These are phyloP conservation scores for Monocercomonoides exilis DNA, from an alignment of 78 protist species.

Conservation along the genomic window DNA sequence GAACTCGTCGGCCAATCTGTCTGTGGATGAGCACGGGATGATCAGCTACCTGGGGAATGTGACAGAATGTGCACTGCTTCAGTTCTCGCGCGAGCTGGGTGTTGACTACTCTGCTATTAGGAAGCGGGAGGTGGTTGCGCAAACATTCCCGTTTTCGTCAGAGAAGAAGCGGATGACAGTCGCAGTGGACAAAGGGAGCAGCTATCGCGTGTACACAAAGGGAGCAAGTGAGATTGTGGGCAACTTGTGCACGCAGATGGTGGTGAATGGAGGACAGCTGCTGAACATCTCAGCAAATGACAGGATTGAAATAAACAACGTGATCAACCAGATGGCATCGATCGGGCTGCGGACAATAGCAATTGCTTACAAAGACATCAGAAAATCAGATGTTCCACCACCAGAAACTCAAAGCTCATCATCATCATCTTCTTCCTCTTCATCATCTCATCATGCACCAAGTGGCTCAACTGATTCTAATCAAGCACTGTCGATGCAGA, in stretches of 20 bases:
- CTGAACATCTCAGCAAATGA: background rate
- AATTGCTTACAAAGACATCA: background rate
- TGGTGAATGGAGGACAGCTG: background rate
- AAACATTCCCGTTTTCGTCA: background rate
- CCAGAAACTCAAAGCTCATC: too few species aligned
- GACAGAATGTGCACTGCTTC: constrained; percentile 17
- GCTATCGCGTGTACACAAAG: background rate
- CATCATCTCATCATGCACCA: too few species aligned
- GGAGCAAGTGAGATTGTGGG: background rate
- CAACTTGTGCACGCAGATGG: background rate
- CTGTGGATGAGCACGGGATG: background rate
- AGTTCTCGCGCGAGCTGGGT: background rate
- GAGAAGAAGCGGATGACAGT: constrained; percentile 9
- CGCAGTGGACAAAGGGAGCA: background rate
- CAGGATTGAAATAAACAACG: background rate
- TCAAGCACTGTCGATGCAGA: too few species aligned
- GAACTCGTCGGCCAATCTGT: background rate
- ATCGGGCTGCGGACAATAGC: background rate
- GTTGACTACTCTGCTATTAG: background rate
- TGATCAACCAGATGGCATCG: background rate
- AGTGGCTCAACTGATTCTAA: too few species aligned
- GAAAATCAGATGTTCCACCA: background rate
- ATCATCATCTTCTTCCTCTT: too few species aligned
- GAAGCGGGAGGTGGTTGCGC: background rate
- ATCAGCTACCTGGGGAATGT: background rate